Percentiles rank a stretch among this genome's conserved stretches.
Conservation (phyloP, 1,139 yeast genomes). For the Candida anutae region DNA sequence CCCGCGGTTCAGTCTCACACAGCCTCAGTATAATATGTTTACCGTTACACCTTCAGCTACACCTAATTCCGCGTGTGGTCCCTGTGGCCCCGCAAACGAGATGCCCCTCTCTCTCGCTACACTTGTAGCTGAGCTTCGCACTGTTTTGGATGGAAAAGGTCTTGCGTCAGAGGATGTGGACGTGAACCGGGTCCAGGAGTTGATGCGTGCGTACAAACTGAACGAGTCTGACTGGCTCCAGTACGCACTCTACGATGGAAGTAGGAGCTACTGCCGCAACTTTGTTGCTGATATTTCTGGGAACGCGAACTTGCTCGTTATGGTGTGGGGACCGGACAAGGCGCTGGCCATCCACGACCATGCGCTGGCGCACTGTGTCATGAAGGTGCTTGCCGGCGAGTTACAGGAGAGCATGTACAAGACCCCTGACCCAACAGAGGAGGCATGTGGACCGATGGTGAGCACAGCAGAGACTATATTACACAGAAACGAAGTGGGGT, state of each 20-base stretch:
- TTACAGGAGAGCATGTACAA: slow-evolving; percentile 54
- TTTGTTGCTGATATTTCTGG: slow-evolving; percentile 62
- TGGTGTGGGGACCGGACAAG: slow-evolving; percentile 70
- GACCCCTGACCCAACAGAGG: slow-evolving; percentile 33
- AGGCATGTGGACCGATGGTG: slow-evolving; percentile 16
- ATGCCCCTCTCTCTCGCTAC: slow-evolving; percentile 1
- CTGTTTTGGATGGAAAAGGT: slow-evolving; percentile 28
- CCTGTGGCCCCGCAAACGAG: too few species aligned
- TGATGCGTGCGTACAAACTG: slow-evolving; percentile 45
- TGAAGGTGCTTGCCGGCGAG: slow-evolving; percentile 57
- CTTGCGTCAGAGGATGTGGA: slow-evolving; percentile 47
- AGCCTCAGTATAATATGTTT: too few species aligned
- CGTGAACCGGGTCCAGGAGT: slow-evolving; percentile 33
- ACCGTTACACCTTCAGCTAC: too few species aligned
- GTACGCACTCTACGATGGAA: slow-evolving; percentile 49
- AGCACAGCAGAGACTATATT: slow-evolving; percentile 28
- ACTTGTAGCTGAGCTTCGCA: slow-evolving; percentile 23
- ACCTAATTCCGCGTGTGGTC: too few species aligned
- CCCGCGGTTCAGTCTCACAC: too few species aligned
- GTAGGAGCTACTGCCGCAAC: slow-evolving; percentile 49
- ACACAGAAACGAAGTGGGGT: slow-evolving; percentile 46
- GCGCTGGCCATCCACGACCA: slow-evolving; percentile 69
- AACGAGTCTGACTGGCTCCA: slow-evolving; percentile 49
- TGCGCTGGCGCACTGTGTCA: slow-evolving; percentile 65
- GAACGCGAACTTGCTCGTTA: slow-evolving; percentile 58